phyloP scores from a whole-genome alignment of 2,329 filamentous ascomycete genomes.

The Penicillium sclerotiorum region DNA sequence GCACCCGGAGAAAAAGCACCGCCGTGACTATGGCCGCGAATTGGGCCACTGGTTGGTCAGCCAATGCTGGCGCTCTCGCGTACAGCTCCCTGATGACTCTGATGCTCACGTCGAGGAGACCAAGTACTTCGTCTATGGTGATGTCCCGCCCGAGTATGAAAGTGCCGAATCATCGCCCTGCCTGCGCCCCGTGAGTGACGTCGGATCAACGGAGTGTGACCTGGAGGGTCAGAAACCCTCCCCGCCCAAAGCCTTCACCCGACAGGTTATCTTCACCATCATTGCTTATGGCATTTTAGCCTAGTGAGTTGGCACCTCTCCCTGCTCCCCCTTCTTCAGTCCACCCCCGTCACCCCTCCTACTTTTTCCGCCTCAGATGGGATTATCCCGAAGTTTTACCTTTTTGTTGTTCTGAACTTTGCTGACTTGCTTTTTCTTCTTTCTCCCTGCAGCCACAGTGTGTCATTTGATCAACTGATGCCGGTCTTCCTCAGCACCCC shows the following conservation, averaged over 20 bases:
- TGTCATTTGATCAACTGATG: slow-evolving; percentile 92
- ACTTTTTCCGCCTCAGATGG: slow-evolving; percentile 1
- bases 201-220: slow-evolving; percentile 41
- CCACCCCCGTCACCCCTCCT: background rate
- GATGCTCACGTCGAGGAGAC: slow-evolving; percentile 32
- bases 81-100: slow-evolving; percentile 50
- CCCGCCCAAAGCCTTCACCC: slow-evolving; percentile 71
- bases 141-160: slow-evolving; percentile 70
- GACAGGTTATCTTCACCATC: slow-evolving; percentile 83
- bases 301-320: slow-evolving; percentile 68
- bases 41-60: slow-evolving; percentile 70
- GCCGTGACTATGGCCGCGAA: slow-evolving; percentile 75
- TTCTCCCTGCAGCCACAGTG: slow-evolving; percentile 72
- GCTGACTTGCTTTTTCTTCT: slow-evolving; percentile 24
- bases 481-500: slow-evolving; percentile 85
- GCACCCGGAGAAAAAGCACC: slow-evolving; percentile 76
- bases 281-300: slow-evolving; percentile 88
- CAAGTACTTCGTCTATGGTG: slow-evolving; percentile 60
- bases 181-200: slow-evolving; percentile 40
- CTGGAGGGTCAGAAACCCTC: slow-evolving; percentile 46
- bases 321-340: background rate
- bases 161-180: slow-evolving; percentile 59
- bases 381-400: background rate
- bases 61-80: slow-evolving; percentile 31
- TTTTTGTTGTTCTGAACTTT: slow-evolving; percentile 47